These are phyloP conservation scores for Rutstroemia sydowiana DNA, from an alignment of 2,329 filamentous ascomycete genomes.

Conservation along the genomic window DNA sequence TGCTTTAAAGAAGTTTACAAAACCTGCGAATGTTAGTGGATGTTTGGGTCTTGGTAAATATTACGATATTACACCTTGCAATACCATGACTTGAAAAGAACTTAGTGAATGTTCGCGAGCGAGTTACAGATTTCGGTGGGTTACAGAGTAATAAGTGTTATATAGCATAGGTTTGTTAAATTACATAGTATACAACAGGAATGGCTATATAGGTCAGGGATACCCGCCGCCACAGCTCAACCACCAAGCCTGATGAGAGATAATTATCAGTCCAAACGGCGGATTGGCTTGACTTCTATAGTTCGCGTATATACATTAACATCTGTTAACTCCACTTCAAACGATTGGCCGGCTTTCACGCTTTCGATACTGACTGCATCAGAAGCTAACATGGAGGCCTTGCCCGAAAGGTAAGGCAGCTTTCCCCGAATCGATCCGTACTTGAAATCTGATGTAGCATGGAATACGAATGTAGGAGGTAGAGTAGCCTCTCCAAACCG, in stretches of 20 bases:
- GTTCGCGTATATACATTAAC: conserved; percentile 43
- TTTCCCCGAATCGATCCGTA: not conserved
- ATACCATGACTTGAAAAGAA: not conserved
- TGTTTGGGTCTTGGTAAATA: too few relatives aligned
- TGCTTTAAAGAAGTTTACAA: too few relatives aligned
- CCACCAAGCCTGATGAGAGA: too few relatives aligned
- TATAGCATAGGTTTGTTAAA: too few relatives aligned
- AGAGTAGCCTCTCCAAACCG: conserved; percentile 40
- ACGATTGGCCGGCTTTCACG: conserved; percentile 42
- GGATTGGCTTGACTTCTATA: conserved; percentile 41
- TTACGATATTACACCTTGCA: not conserved
- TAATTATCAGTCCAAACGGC: conserved; percentile 9
- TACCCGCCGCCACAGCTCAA: too few relatives aligned
- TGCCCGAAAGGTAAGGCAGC: not conserved
- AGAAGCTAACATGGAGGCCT: not conserved
- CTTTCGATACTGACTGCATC: conserved; percentile 24
- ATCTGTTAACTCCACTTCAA: conserved; percentile 45
- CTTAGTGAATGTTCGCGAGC: too few relatives aligned
- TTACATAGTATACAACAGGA: too few relatives aligned
- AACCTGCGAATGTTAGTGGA: too few relatives aligned
- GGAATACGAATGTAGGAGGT: conserved; percentile 38
- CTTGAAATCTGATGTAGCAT: not conserved
- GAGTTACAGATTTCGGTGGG: too few relatives aligned
- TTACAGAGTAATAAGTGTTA: too few relatives aligned
- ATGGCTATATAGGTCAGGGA: too few relatives aligned